Conservation (phyloP, 352 stramenopile genomes). For the Thalassiosira mediterranea region DNA sequence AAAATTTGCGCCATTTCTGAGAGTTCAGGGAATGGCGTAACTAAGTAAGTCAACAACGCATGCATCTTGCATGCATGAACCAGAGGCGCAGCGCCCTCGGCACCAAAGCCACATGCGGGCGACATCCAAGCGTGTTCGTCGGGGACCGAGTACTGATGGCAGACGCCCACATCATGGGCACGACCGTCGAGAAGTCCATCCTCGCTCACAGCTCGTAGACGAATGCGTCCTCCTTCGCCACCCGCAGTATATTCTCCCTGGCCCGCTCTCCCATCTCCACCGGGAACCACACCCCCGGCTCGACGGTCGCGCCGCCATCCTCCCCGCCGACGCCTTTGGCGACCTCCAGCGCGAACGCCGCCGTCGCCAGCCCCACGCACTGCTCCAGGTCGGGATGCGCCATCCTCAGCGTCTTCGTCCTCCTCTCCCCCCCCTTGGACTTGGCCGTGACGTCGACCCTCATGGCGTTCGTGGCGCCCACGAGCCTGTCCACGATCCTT, state of each 20-base stretch:
- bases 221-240: constrained; percentile 50
- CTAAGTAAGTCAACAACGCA: too few relatives aligned
- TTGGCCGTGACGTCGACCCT: constrained; percentile 46
- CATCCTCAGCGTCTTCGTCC: constrained; percentile 45
- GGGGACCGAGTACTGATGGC: too few relatives aligned
- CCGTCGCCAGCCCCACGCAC: constrained; percentile 63
- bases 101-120: too few relatives aligned
- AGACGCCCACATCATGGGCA: too few relatives aligned
- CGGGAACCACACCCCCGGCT: constrained; percentile 51
- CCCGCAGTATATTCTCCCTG: constrained; percentile 50
- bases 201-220: constrained; percentile 47
- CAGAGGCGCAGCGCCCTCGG: too few relatives aligned
- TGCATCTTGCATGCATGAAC: too few relatives aligned
- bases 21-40: too few relatives aligned
- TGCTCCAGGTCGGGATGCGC: constrained; percentile 66
- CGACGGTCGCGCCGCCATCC: constrained; percentile 15
- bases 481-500: constrained; percentile 57
- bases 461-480: constrained; percentile 69
- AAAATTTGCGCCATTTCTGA: too few relatives aligned
- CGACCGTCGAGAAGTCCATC: background rate
- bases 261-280: constrained; percentile 41
- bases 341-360: constrained; percentile 62
- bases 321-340: constrained; percentile 17
- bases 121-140: too few relatives aligned
- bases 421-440: constrained; percentile 3